Conservation (phyloP, 805 yeast species). For the Candida sphagnicola region DNA sequence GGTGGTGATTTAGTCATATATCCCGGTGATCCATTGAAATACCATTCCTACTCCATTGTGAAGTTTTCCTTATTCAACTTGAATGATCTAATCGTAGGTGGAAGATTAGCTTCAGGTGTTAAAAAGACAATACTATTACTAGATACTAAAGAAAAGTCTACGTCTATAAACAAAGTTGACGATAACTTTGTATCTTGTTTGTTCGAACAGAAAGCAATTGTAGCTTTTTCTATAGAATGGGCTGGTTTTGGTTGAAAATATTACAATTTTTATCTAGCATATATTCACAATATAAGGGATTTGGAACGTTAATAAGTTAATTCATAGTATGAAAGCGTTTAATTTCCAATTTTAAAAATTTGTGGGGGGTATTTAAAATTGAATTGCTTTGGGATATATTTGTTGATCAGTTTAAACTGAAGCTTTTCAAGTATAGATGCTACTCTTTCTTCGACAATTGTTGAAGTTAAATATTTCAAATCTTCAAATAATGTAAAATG, state of each 20-base stretch:
- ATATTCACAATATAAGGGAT: no score
- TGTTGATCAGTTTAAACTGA: background rate
- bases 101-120: conserved; percentile 88
- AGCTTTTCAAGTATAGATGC: background rate
- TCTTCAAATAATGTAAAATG: background rate
- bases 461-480: background rate
- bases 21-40: conserved; percentile 92
- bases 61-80: conserved; percentile 45
- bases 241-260: conserved; percentile 89
- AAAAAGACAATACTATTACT: conserved; percentile 76
- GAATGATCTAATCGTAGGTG: conserved; percentile 69
- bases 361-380: background rate
- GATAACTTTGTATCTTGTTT: conserved; percentile 2
- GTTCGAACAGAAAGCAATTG: conserved; percentile 21
- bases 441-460: background rate
- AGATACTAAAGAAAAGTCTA: conserved; percentile 24
- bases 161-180: background rate
- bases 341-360: background rate
- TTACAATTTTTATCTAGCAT: no score
- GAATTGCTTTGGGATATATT: background rate
- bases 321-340: no score
- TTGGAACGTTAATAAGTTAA: no score
- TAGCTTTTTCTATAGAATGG: conserved; percentile 84
- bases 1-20: conserved; percentile 88
- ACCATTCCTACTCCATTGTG: conserved; percentile 82